Conservation (phyloP, 2,329 filamentous ascomycete genomes). For the Dactylellina drechsleri region DNA sequence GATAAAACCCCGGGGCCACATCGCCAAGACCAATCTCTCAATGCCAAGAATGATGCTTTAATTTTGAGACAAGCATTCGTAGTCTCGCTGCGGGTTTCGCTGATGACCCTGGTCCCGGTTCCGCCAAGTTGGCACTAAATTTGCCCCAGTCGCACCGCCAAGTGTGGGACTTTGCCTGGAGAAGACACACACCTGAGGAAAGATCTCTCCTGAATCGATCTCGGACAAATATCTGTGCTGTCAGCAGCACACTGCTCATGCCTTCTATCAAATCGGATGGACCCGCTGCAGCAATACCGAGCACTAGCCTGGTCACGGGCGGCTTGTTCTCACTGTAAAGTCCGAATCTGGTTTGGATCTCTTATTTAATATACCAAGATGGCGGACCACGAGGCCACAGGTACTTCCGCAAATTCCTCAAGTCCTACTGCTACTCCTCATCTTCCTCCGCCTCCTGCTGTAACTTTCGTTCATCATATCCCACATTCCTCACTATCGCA, state of each 20-base stretch:
- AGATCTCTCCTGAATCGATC: slow-evolving; percentile 36
- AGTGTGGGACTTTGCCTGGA: no score
- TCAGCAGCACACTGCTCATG: slow-evolving; percentile 42
- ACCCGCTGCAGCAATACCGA: slow-evolving; percentile 37
- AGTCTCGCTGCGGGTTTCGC: slow-evolving; percentile 1
- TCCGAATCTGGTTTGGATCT: slow-evolving; percentile 20
- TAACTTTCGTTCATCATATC: slow-evolving; percentile 14
- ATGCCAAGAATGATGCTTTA: no score
- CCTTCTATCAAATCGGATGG: slow-evolving; percentile 30
- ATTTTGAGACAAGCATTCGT: no score
- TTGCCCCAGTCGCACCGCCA: slow-evolving; percentile 5
- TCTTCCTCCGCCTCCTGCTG: slow-evolving; percentile 10
- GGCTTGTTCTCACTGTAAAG: slow-evolving; percentile 9
- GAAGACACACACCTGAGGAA: background rate
- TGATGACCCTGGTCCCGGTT: slow-evolving; percentile 24
- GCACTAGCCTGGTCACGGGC: slow-evolving; percentile 30
- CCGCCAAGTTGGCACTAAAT: slow-evolving; percentile 26
- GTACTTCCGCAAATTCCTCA: slow-evolving; percentile 10
- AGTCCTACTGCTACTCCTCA: background rate
- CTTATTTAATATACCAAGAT: slow-evolving; percentile 35
- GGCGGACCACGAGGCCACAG: slow-evolving; percentile 36
- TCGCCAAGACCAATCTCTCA: no score
- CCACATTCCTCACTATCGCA: slow-evolving; percentile 40
- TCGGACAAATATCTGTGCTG: slow-evolving; percentile 23
- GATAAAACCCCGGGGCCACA: no score